Evolutionary conservation across 2,329 filamentous ascomycete species (phyloP).

Genomic region (Elsinoe australis): DNA sequence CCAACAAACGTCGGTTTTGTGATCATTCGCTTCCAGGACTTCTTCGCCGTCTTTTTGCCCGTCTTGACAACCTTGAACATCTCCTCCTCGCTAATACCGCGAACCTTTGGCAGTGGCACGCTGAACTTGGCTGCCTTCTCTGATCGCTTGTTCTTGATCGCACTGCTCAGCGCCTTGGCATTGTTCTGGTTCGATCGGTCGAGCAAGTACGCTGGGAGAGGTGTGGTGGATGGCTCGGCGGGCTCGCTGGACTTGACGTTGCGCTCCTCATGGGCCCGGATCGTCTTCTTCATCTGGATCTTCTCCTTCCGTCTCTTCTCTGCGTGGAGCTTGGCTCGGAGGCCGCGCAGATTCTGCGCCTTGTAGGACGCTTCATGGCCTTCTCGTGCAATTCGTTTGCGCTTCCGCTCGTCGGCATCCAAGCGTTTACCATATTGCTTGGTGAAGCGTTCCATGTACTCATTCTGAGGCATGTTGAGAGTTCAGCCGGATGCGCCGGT

Average conservation of each 20-base stretch:
- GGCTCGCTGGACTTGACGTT: constrained; percentile 81
- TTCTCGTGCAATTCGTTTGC: constrained; percentile 83
- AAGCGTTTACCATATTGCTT: constrained; percentile 53
- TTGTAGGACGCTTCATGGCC: constrained; percentile 80
- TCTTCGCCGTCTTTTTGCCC: constrained; percentile 88
- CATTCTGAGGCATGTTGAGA: constrained; percentile 64
- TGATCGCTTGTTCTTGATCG: constrained; percentile 90
- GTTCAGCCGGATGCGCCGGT: constrained; percentile 6
- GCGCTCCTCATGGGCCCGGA: constrained; percentile 91
- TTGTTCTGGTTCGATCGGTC: constrained; percentile 66
- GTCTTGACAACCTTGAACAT: constrained; percentile 97
- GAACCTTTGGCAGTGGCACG: constrained; percentile 88
- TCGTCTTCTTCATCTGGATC: constrained; percentile 93
- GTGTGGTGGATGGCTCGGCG: constrained; percentile 69
- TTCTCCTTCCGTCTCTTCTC: constrained; percentile 95
- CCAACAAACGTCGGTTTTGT: constrained; percentile 81
- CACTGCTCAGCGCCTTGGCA: constrained; percentile 67
- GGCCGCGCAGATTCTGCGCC: constrained; percentile 85
- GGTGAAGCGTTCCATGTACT: constrained; percentile 66
- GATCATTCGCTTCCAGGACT: constrained; percentile 65
- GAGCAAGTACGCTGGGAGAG: constrained; percentile 86
- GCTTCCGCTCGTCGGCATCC: constrained; percentile 79
- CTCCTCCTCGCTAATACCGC: constrained; percentile 86
- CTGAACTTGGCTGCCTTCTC: constrained; percentile 92
- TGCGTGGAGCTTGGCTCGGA: constrained; percentile 86